Conservation (phyloP, 2,329 filamentous ascomycete genomes). For the Gliomastix tumulicola region DNA sequence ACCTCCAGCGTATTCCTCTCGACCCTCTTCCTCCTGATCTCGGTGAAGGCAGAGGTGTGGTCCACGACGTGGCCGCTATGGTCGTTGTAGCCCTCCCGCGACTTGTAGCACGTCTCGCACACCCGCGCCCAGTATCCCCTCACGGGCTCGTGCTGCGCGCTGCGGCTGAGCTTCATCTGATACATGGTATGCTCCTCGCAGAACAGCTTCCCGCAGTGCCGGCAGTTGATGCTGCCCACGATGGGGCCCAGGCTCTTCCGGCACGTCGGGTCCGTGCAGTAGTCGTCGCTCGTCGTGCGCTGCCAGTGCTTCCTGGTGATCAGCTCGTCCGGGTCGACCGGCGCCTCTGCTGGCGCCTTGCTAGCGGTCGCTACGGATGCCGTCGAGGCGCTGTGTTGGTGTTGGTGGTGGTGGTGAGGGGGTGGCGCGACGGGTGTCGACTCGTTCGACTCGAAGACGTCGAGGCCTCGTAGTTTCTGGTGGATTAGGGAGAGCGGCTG, state of each 20-base stretch:
- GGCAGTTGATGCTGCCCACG: constrained; percentile 84
- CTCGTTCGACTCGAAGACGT: constrained; percentile 91
- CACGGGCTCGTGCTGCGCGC: constrained; percentile 83
- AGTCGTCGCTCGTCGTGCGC: constrained; percentile 62
- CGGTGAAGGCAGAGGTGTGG: constrained; percentile 64
- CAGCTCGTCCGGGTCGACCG: constrained; percentile 77
- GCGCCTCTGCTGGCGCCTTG: constrained; percentile 30
- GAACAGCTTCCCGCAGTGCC: constrained; percentile 87
- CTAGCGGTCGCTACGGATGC: constrained; percentile 24
- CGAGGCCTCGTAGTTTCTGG: constrained; percentile 85
- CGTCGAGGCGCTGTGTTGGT: not conserved
- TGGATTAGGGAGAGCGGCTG: constrained; percentile 87
- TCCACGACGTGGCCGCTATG: constrained; percentile 66
- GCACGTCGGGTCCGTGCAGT: constrained; percentile 83
- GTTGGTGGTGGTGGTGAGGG: too few species aligned
- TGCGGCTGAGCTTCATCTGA: constrained; percentile 92
- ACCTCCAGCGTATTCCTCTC: constrained; percentile 85
- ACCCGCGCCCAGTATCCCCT: constrained; percentile 90
- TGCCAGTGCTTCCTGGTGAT: constrained; percentile 92
- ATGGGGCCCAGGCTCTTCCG: constrained; percentile 70
- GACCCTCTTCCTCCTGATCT: constrained; percentile 67
- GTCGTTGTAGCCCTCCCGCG: constrained; percentile 90
- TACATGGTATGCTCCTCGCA: constrained; percentile 99
- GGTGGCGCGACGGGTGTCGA: constrained; percentile 28
- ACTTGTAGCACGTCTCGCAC: constrained; percentile 99